Evolutionary conservation across 805 yeast genomes (phyloP).

Genomic region (Kodamaea hsintzibuensis): DNA sequence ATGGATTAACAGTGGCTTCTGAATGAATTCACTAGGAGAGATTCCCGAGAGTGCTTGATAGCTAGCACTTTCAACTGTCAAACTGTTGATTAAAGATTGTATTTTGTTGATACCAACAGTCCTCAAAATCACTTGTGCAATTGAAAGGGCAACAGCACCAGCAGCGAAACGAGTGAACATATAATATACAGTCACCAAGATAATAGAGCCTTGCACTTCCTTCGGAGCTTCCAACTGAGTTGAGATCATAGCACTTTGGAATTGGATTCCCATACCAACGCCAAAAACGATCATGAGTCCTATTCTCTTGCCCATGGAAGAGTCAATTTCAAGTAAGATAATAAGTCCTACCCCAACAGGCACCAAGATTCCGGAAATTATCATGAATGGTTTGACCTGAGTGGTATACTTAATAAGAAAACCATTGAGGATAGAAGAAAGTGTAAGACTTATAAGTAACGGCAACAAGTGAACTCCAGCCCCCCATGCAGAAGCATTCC

Average conservation of each 20-base stretch:
- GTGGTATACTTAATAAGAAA: slow-evolving; percentile 29
- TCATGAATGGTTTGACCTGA: slow-evolving; percentile 30
- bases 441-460: slow-evolving; percentile 31
- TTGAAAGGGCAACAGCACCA: not conserved
- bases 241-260: slow-evolving; percentile 25
- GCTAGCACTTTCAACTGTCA: slow-evolving; percentile 13
- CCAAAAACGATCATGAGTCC: slow-evolving; percentile 39
- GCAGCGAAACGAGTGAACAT: slow-evolving; percentile 11
- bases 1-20: slow-evolving; percentile 29
- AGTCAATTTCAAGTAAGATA: slow-evolving; percentile 23
- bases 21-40: slow-evolving; percentile 17
- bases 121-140: slow-evolving; percentile 4
- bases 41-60: slow-evolving; percentile 14
- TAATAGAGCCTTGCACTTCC: slow-evolving; percentile 13
- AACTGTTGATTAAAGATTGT: slow-evolving; percentile 50
- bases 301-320: slow-evolving; percentile 25
- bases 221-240: slow-evolving; percentile 19
- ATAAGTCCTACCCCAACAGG: slow-evolving; percentile 39
- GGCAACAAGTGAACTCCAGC: slow-evolving; percentile 41
- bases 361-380: slow-evolving; percentile 29
- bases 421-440: slow-evolving; percentile 33
- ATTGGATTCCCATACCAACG: slow-evolving; percentile 35
- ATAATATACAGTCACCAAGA: slow-evolving; percentile 15
- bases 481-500: slow-evolving; percentile 32
- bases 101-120: slow-evolving; percentile 80